These are phyloP conservation scores for Marchantia paleacea DNA, from an alignment of 225 moss, liverwort and hornwort species.

Conservation along the genomic window DNA sequence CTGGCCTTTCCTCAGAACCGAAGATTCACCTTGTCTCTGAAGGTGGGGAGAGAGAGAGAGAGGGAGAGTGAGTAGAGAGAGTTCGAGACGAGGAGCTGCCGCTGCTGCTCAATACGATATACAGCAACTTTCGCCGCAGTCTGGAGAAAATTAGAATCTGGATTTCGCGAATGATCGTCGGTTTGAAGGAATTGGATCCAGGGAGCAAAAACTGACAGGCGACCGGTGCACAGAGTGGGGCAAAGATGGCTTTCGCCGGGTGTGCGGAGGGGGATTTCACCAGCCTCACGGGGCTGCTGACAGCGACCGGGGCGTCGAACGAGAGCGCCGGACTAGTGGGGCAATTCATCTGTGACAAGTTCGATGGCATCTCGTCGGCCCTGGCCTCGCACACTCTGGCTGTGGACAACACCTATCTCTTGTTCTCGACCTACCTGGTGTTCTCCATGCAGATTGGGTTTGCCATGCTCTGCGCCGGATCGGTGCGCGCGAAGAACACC, in stretches of 20 bases:
- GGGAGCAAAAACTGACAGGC: neutral
- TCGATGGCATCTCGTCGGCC: constrained; percentile 33
- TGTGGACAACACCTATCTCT: constrained; percentile 56
- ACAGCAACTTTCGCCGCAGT: too few species aligned
- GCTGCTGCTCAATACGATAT: too few species aligned
- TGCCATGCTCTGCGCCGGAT: constrained; percentile 95
- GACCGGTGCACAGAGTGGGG: neutral
- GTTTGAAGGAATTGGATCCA: too few species aligned
- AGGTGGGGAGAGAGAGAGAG: neutral
- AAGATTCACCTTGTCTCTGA: neutral
- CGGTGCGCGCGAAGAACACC: constrained; percentile 86
- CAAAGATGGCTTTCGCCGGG: constrained; percentile 28
- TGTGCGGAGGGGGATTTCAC: constrained; percentile 41
- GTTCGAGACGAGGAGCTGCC: neutral
- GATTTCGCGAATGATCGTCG: neutral
- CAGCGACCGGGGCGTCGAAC: constrained; percentile 25
- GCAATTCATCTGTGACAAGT: constrained; percentile 52
- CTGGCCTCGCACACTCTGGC: constrained; percentile 38
- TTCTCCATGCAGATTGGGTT: constrained; percentile 95
- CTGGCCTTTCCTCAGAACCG: neutral
- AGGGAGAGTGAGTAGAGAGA: neutral
- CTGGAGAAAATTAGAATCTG: neutral
- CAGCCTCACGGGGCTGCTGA: constrained; percentile 41
- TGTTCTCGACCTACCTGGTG: constrained; percentile 82
- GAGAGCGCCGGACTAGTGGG: constrained; percentile 35